Evolutionary conservation across 116 monocot species (phyloP), one percentile per base, ranked within the genome.

Genomic region (Trichopus zeylanicus): DNA sequence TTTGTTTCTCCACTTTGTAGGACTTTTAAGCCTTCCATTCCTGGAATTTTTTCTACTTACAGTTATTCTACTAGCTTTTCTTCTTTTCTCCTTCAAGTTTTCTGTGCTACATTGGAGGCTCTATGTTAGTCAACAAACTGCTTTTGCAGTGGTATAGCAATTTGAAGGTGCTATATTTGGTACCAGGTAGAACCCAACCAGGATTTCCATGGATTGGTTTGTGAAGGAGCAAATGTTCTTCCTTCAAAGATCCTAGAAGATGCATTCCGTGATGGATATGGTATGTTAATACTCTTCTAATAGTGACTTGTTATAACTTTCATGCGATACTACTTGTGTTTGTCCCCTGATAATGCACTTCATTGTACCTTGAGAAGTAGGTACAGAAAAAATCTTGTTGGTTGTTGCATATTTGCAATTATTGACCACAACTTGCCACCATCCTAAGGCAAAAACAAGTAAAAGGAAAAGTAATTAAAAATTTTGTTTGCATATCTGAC

Each of bases 111-210:
- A n/a, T 42, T 42, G 42, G 6, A 9, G 12, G 1, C 13, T 10
- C 12, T 42, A 42, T 42, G 4, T 13, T 13, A 1, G 13, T 42
- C 13, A 0, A 42, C 12, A 1, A 12, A 12, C 42, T 42, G 42
- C 42, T 42, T 42, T 49, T 8, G 20, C 9, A 21, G 4, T 49
- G 23, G 22, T 22, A 49, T 49, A 24, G 22, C 57, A 11, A 20
- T 52, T 55, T 62, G 28, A 31, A 15, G 31, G 51, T 54, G 28
- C 60, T 51, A 49, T 20, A 31, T 76, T 51, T 67, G 52, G 29
- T 64, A 70, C 38, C 71, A 99, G 98, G 98, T 99, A 57, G 98
- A 92, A 69, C 98, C 98, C 49, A 99, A 91, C 66, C 98, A 99
- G 60, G 92, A 99, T 18, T 99, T 99, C 60, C 81, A 78, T 46